Percentiles rank a stretch among this genome's conserved stretches.
These are phyloP conservation scores for Gossypium anomalum DNA, from an alignment of 345 rosid species.

Conservation along the genomic window DNA sequence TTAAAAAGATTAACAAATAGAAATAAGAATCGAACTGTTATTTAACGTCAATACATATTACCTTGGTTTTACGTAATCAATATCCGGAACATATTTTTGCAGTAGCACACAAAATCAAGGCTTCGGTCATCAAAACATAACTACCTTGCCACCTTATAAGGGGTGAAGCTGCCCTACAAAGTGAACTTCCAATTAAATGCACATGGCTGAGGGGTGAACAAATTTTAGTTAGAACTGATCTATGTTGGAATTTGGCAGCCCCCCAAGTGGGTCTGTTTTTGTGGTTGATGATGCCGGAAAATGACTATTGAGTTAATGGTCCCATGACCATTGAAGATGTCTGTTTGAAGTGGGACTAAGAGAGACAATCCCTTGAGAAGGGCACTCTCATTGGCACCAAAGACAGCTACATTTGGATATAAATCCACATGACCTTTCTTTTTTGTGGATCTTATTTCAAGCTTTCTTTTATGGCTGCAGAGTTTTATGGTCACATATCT, in stretches of 20 bases:
- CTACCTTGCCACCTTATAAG: slow-evolving; percentile 18
- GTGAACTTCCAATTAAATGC: slow-evolving; percentile 20
- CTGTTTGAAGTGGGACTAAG: neutral
- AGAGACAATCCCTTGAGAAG: slow-evolving; percentile 44
- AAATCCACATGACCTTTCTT: slow-evolving; percentile 20
- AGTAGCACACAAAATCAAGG: neutral
- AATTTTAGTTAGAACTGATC: slow-evolving; percentile 2
- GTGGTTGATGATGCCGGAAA: neutral
- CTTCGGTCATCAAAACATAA: slow-evolving; percentile 13
- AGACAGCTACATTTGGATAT: slow-evolving; percentile 24
- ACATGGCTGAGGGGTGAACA: slow-evolving; percentile 22
- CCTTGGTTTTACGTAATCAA: neutral
- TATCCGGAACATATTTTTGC: neutral
- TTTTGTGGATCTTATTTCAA: slow-evolving; percentile 29
- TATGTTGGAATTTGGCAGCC: neutral
- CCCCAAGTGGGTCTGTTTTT: neutral
- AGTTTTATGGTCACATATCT: slow-evolving; percentile 16
- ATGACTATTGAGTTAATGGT: slow-evolving; percentile 9
- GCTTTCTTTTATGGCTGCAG: neutral
- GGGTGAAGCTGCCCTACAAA: slow-evolving; percentile 21
- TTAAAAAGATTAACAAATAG: too few species aligned
- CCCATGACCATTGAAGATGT: slow-evolving; percentile 14
- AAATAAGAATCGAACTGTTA: too few species aligned
- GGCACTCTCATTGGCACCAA: slow-evolving; percentile 24
- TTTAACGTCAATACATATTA: too few species aligned